These are phyloP conservation scores for Termitomyces sp. DNA, from an alignment of 768 basidiomycete genomes.

Conservation along the genomic window DNA sequence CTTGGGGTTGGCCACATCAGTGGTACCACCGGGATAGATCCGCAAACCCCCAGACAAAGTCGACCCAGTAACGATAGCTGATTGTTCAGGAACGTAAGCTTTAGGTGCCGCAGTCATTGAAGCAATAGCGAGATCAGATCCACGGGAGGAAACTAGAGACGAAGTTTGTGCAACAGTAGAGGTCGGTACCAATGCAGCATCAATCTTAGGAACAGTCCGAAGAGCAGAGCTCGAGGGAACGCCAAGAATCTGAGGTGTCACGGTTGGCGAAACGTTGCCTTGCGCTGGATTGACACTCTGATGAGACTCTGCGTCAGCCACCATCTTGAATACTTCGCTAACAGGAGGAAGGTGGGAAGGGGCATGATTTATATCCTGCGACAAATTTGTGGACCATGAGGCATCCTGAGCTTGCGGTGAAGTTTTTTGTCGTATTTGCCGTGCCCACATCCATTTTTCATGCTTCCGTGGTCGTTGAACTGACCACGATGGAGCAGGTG, in stretches of 20 bases:
- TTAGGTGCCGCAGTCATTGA: neutral
- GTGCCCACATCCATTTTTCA: slow-evolving; percentile 1
- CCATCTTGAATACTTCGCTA: slow-evolving; percentile 13
- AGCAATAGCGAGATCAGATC: neutral
- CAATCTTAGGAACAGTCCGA: neutral
- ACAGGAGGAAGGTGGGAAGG: slow-evolving; percentile 10
- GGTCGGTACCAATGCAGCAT: neutral
- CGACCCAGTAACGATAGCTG: neutral
- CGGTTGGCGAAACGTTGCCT: neutral
- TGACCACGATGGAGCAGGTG: neutral
- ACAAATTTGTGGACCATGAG: neutral
- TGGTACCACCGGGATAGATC: neutral
- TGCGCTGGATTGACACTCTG: neutral
- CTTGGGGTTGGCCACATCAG: neutral
- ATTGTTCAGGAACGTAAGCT: neutral
- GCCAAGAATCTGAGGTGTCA: neutral
- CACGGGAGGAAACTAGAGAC: neutral
- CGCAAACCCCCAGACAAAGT: neutral
- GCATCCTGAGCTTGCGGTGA: neutral
- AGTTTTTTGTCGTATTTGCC: neutral
- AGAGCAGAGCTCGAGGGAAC: neutral
- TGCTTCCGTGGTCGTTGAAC: neutral
- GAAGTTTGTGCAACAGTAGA: neutral
- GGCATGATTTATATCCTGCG: neutral
- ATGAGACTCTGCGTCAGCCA: neutral